Conservation (phyloP, 345 rosid species). For the Raphanus sativus region DNA sequence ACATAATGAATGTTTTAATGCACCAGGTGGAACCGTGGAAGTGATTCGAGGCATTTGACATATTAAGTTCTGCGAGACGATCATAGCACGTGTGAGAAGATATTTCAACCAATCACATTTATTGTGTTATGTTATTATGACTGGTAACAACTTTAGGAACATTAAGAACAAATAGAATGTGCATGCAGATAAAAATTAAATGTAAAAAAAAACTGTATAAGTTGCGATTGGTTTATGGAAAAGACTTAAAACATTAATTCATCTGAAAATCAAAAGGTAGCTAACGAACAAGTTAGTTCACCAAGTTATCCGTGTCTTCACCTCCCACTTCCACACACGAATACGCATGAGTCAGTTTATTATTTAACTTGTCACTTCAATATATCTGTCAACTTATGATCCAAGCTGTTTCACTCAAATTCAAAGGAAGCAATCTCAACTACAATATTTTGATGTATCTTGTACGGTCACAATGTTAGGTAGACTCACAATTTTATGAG, state of each 20-base stretch:
- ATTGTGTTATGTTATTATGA: neutral
- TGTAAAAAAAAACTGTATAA: neutral
- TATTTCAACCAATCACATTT: neutral
- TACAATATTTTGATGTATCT: neutral
- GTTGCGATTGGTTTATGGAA: neutral
- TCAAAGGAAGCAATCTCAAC: neutral
- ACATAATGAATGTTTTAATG: too few species aligned
- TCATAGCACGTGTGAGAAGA: too few species aligned
- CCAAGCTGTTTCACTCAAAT: neutral
- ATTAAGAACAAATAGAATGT: too few species aligned
- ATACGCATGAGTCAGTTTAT: constrained; percentile 2
- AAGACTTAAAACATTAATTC: constrained; percentile 3
- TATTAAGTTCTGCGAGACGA: too few species aligned
- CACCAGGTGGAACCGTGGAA: too few species aligned
- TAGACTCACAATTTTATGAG: neutral
- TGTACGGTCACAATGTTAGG: neutral
- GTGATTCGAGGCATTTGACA: too few species aligned
- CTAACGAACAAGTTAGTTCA: constrained; percentile 33
- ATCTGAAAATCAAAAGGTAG: constrained; percentile 29
- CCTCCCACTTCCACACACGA: neutral
- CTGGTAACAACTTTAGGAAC: too few species aligned
- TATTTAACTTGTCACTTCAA: neutral
- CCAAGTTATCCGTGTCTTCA: neutral
- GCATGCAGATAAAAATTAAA: neutral
- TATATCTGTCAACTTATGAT: neutral